Base-by-base conservation (phyloP, 1,284 basidiomycete genomes). In the Ganoderma boninense region DNA sequence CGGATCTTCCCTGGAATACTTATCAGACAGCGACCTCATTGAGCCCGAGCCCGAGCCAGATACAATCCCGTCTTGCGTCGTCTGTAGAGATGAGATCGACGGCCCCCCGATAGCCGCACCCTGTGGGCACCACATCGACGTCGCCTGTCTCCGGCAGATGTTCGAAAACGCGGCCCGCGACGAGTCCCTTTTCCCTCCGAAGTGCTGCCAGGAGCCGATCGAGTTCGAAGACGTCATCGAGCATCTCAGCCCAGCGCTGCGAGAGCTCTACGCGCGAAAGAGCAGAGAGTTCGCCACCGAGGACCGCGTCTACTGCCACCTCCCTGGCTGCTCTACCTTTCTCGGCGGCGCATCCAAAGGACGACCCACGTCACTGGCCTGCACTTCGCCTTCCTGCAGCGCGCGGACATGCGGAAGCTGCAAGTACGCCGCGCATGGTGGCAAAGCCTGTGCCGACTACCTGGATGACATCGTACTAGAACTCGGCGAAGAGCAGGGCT, bases 81-180 rank as follows among this genome's bases (percentile, higher is more conserved):
- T 72, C 8, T 77, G 76, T 52, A 57, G 68, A 1, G 74, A 74
- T 26, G 35, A 60, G 18, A 69, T 75, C n/a, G 56, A 54, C 26
- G 67, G 62, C 5, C n/a, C 46, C 16, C 60, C 63, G 13, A 43
- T 75, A 11, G 29, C 20, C 18, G 18, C 67, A 6, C 20, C 59
- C 0, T 77, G 76, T 60, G 74, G 75, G 23, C 76, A 77, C 62
- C 20, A 62, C 54, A 69, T 69, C 65, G 74, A 77, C 62, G 29
- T 46, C 10, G 23, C 40, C 18, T 77, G 76, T 56, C 64, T 76
- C 23, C 56, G 71, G n/a, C 18, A 16, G 40, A 73, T 77, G 70
- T 76, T 76, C 60, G 56, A 65, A n/a, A 69, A 64, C 57, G 74
- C 76, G 13, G 64, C 64, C 7, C 54, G 44, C 18, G 75, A 76